Evolutionary conservation across 73 alveolate species (phyloP).

Genomic region (Diophrys sp.): DNA sequence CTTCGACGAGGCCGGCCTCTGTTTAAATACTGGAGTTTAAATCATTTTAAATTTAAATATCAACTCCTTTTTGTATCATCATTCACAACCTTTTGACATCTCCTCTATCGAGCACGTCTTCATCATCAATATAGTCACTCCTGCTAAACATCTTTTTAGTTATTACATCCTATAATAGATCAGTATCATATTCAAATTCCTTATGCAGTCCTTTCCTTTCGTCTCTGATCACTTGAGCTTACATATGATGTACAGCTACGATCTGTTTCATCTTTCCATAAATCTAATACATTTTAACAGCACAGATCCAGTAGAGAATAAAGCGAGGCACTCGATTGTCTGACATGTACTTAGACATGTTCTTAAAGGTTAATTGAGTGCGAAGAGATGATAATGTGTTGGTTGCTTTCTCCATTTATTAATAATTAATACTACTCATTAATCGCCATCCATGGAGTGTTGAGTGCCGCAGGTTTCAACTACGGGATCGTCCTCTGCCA

Average conservation of each 20-base stretch:
- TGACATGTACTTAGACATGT: neutral
- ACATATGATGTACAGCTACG: neutral
- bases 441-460: too few relatives aligned
- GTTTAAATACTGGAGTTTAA: too few relatives aligned
- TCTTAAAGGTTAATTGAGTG: neutral
- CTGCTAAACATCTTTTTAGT: neutral
- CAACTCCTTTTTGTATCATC: too few relatives aligned
- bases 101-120: neutral
- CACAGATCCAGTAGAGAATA: neutral
- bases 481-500: too few relatives aligned
- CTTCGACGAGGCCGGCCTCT: too few relatives aligned
- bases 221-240: neutral
- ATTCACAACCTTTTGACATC: neutral
- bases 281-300: neutral
- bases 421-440: too few relatives aligned
- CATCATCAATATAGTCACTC: neutral
- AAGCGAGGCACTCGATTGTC: neutral
- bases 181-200: neutral
- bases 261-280: neutral
- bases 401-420: too few relatives aligned
- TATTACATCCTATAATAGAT: neutral
- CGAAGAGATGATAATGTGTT: too few relatives aligned
- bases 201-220: neutral
- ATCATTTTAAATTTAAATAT: too few relatives aligned
- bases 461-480: too few relatives aligned